Evolutionary conservation across 2,329 filamentous ascomycete genomes (phyloP), one percentile per base, ranked within the genome.

Genomic region (Parastagonospora avenae): DNA sequence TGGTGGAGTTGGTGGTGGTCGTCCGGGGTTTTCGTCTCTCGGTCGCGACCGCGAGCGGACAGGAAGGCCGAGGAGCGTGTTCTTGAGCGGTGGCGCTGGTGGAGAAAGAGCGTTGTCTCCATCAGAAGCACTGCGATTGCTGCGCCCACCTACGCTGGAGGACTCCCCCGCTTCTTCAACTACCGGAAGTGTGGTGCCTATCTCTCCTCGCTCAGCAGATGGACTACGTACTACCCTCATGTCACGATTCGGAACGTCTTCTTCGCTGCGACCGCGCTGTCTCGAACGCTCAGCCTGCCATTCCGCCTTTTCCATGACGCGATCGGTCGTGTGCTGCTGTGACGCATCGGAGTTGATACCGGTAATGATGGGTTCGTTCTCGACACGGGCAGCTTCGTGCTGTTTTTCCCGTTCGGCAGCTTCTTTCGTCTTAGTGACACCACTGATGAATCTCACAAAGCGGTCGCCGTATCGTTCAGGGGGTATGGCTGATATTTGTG

Each of bases 381-480:
- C 50, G 1, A 70, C 62, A 24, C 63, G 61, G 46, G 61, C 52
- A 47, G 52, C 62, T 50, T 72, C 66, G 35, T 77, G 73, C 16
- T 71, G 59, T 53, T 74, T 74, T 56, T 79, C 76, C 38, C 88
- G 82, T 37, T 86, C 84, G 11, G 88, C 91, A 70, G 94, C 90
- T 76, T 97, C 93, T 11, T 84, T 82, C 1, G 92, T 94, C 85
- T 92, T 95, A 15, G 94, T 97, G 59, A 96, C 88, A 32, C 89
- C 88, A 42, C 88, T 87, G 68, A 99, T 92, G 72, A 99, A 99
- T 60, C 90, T 89, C 71, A 95, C 83, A 73, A 99, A 99, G 4
- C 94, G 88, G 51, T 97, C 91, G 27, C 94, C 94, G 66, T 99
- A 99, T 50, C 91, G 84, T 55, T 92, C 85, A 0, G 94, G 93